Evolutionary conservation across 306 rosid genomes (phyloP).

Genomic region (Prunus mongolica): DNA sequence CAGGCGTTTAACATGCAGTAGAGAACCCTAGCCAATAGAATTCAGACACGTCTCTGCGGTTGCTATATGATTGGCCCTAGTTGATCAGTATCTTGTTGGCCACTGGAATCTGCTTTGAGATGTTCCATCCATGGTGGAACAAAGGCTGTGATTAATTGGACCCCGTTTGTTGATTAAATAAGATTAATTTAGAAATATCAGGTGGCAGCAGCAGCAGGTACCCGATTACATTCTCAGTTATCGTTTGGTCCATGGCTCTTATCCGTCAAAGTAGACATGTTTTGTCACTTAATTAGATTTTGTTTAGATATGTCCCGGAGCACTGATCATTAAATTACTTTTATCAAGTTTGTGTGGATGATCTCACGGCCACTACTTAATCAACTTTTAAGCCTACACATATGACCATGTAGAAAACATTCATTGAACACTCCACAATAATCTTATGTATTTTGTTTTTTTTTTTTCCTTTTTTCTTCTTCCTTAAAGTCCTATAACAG

Average conservation of each 20-base stretch:
- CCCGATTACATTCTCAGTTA: not conserved
- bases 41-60: not conserved
- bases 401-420: not conserved
- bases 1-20: not conserved
- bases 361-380: not conserved
- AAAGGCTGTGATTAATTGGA: not conserved
- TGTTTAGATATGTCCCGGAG: slow-evolving; percentile 8
- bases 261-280: slow-evolving; percentile 5
- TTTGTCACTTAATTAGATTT: not conserved
- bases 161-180: not conserved
- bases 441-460: not conserved
- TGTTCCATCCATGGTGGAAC: not conserved
- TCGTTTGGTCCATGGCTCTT: not conserved
- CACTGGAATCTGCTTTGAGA: not conserved
- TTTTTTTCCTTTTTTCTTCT: not conserved
- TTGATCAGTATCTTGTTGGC: not conserved
- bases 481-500: no score
- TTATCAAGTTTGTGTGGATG: not conserved
- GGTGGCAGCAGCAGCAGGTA: not conserved
- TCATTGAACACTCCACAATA: not conserved
- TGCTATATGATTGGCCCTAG: not conserved
- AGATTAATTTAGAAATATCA: not conserved
- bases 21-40: not conserved
- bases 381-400: not conserved
- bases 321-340: not conserved